Percentiles rank a stretch among this genome's conserved stretches.
Evolutionary conservation across 176 grass and related monocot species (phyloP).

Genomic region (Miscanthus lutarioriparius): DNA sequence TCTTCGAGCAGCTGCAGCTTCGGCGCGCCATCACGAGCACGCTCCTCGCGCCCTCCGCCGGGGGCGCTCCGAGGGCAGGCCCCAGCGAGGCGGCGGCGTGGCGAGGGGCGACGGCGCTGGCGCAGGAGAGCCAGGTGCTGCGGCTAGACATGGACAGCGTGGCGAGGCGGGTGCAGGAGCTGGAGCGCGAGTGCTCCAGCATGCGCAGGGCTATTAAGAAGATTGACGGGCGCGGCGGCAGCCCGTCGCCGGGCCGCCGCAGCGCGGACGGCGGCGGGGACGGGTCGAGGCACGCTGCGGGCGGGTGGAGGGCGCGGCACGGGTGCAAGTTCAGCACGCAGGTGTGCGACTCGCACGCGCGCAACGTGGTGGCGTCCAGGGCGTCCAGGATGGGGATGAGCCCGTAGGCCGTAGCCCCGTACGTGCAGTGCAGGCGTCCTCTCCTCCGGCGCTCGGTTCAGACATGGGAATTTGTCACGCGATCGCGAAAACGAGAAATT

Average conservation of each 20-base stretch:
- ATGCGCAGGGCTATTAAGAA: slow-evolving; percentile 77
- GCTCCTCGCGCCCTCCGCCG: slow-evolving; percentile 28
- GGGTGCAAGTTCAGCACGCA: slow-evolving; percentile 90
- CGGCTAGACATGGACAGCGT: slow-evolving; percentile 89
- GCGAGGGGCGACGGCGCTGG: slow-evolving; percentile 30
- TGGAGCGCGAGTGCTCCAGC: slow-evolving; percentile 83
- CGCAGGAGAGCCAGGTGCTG: slow-evolving; percentile 64
- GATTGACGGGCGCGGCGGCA: slow-evolving; percentile 42
- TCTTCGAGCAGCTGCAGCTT: slow-evolving; percentile 98
- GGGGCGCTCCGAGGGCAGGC: background rate
- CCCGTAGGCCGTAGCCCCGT: slow-evolving; percentile 40
- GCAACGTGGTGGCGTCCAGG: slow-evolving; percentile 73
- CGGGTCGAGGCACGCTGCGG: background rate
- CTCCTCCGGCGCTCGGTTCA: background rate
- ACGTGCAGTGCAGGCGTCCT: background rate
- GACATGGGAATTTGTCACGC: background rate
- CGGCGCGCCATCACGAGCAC: slow-evolving; percentile 69
- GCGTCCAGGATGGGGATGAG: slow-evolving; percentile 61
- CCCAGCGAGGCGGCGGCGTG: slow-evolving; percentile 14
- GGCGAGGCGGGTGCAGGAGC: slow-evolving; percentile 65
- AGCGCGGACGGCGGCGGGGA: background rate
- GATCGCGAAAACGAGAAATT: background rate
- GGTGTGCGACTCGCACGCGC: slow-evolving; percentile 82
- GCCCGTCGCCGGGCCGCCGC: slow-evolving; percentile 9
- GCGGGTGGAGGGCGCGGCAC: slow-evolving; percentile 47